Conservation (phyloP, 176 grass and related monocot species). For the Aegilops tauschii region DNA sequence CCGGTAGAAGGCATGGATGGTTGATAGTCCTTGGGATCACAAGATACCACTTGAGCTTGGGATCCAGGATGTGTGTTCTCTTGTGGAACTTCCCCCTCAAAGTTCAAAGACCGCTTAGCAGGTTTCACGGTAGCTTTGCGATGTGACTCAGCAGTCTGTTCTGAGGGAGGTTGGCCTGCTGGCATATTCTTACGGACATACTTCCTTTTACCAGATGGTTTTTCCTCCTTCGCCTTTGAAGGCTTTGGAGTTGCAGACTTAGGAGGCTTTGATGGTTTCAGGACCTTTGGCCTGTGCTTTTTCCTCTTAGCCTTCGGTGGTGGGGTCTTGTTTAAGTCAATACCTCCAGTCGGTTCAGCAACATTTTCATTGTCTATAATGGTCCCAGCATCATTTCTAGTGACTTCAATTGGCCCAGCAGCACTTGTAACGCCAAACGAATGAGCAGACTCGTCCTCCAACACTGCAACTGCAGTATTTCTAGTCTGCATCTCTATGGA, state of each 20-base stretch:
- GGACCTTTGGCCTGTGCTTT: conserved; percentile 73
- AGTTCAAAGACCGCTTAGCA: conserved; percentile 50
- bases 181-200: conserved; percentile 65
- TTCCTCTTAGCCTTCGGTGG: conserved; percentile 52
- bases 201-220: conserved; percentile 59
- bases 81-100: conserved; percentile 39
- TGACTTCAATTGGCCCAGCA: conserved; percentile 11
- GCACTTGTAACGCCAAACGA: background rate
- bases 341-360: conserved; percentile 34
- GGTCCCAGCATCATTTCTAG: background rate
- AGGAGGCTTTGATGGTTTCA: conserved; percentile 39
- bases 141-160: background rate
- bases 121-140: conserved; percentile 29
- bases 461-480: conserved; percentile 2
- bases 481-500: conserved; percentile 16
- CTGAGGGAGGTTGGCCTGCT: conserved; percentile 20
- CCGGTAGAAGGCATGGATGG: conserved; percentile 1
- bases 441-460: conserved; percentile 17
- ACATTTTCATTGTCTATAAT: conserved; percentile 18
- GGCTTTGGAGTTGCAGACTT: conserved; percentile 49
- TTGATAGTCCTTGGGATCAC: conserved; percentile 6
- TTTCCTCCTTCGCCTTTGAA: conserved; percentile 39
- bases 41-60: conserved; percentile 17
- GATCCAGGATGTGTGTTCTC: conserved; percentile 15
- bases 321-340: conserved; percentile 72